phyloP scores from a whole-genome alignment of 495 filamentous ascomycete genomes.

The Amniculicola lignicola region DNA sequence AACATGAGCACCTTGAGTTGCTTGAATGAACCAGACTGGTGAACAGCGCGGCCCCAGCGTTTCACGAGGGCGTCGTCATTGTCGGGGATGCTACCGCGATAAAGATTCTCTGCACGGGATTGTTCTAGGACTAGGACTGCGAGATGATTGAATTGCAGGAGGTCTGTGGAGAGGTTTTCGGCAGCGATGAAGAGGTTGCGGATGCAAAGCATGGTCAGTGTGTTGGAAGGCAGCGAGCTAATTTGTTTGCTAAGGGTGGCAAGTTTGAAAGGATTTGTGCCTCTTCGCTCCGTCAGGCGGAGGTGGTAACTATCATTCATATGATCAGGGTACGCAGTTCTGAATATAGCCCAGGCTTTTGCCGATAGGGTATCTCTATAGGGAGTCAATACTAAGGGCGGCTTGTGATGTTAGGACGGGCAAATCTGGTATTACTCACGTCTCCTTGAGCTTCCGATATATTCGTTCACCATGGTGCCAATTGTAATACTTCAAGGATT shows the following conservation, averaged over 20 bases:
- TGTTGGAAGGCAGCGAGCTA: slow-evolving; percentile 1
- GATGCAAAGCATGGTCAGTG: slow-evolving; percentile 15
- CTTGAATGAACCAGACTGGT: neutral
- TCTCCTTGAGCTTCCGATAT: slow-evolving; percentile 5
- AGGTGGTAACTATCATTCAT: slow-evolving; percentile 2
- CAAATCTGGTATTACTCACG: slow-evolving; percentile 7
- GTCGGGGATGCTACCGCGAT: neutral
- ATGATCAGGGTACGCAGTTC: slow-evolving; percentile 2
- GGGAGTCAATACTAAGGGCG: neutral
- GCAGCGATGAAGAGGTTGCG: neutral
- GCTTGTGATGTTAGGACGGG: neutral
- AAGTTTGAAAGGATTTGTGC: neutral
- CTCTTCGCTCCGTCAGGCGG: neutral
- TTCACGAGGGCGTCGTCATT: neutral
- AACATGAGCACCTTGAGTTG: slow-evolving; percentile 17
- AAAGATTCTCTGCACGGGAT: neutral
- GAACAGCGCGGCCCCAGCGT: slow-evolving; percentile 2
- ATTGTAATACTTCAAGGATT: slow-evolving; percentile 2
- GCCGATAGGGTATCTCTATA: slow-evolving; percentile 13
- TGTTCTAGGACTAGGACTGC: slow-evolving; percentile 12
- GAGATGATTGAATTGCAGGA: slow-evolving; percentile 17
- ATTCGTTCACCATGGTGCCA: slow-evolving; percentile 12
- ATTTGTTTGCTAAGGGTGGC: neutral
- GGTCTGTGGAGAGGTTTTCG: neutral
- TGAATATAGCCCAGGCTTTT: slow-evolving; percentile 13